Evolutionary conservation across 2,329 filamentous ascomycete species (phyloP).

Genomic region (Fusarium sp.): DNA sequence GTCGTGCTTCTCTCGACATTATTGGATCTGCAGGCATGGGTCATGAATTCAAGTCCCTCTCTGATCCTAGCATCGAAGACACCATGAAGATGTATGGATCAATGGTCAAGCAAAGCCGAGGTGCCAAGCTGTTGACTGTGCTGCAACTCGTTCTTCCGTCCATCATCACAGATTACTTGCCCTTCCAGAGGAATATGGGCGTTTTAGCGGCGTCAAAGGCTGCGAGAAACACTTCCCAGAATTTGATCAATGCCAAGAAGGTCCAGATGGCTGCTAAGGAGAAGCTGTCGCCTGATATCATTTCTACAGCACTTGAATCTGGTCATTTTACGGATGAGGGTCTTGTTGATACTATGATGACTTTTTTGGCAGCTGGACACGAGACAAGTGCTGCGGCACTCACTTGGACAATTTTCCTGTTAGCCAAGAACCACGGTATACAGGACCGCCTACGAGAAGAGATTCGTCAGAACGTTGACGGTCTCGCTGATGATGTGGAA

Average conservation of each 20-base stretch:
- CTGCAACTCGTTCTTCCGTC: constrained; percentile 29
- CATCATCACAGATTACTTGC: constrained; percentile 28
- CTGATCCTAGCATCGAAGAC: constrained; percentile 47
- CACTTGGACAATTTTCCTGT: constrained; percentile 55
- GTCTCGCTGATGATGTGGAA: constrained; percentile 43
- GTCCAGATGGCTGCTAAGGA: constrained; percentile 34
- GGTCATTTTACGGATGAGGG: constrained; percentile 42
- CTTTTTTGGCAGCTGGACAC: constrained; percentile 49
- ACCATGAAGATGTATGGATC: constrained; percentile 44
- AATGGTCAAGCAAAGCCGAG: constrained; percentile 46
- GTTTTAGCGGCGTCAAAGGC: constrained; percentile 24
- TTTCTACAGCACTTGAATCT: constrained; percentile 50
- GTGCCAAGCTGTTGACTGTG: constrained; percentile 15
- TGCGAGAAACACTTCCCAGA: constrained; percentile 37
- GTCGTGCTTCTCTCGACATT: constrained; percentile 48
- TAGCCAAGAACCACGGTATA: constrained; percentile 51
- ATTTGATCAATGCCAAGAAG: constrained; percentile 50
- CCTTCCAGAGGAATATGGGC: constrained; percentile 31
- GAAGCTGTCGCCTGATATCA: constrained; percentile 50
- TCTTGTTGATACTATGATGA: constrained; percentile 28
- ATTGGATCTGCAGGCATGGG: constrained; percentile 51
- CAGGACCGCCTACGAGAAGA: constrained; percentile 55
- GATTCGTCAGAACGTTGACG: constrained; percentile 49
- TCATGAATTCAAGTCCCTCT: constrained; percentile 49
- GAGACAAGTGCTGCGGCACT: constrained; percentile 57